phyloP scores from a whole-genome alignment of 2,329 filamentous ascomycete species.

The Colletotrichum destructivum region DNA sequence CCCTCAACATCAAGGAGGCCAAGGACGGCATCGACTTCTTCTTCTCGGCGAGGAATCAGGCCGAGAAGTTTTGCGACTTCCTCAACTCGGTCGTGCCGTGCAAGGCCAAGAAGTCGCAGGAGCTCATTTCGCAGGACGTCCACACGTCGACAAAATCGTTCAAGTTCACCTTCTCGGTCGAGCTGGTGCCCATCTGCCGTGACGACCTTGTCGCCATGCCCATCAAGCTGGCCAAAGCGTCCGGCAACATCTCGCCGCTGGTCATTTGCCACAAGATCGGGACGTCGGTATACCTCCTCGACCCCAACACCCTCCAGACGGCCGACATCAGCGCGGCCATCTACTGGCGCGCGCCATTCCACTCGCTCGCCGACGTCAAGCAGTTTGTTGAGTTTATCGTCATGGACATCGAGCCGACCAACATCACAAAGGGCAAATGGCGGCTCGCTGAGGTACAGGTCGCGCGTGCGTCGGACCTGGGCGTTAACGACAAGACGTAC shows the following conservation, averaged over 20 bases:
- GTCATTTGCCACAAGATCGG: slow-evolving; percentile 87
- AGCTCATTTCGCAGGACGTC: slow-evolving; percentile 92
- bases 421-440: slow-evolving; percentile 83
- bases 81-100: slow-evolving; percentile 85
- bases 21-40: slow-evolving; percentile 98
- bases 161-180: slow-evolving; percentile 93
- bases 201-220: slow-evolving; percentile 96
- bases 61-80: slow-evolving; percentile 94
- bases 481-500: slow-evolving; percentile 88
- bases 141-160: slow-evolving; percentile 93
- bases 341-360: slow-evolving; percentile 94
- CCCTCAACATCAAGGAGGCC: slow-evolving; percentile 98
- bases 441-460: slow-evolving; percentile 90
- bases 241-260: slow-evolving; percentile 91
- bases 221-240: slow-evolving; percentile 86
- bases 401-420: slow-evolving; percentile 91
- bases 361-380: slow-evolving; percentile 84
- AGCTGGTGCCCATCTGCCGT: slow-evolving; percentile 95
- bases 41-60: slow-evolving; percentile 90
- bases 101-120: slow-evolving; percentile 81
- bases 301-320: slow-evolving; percentile 91
- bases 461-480: slow-evolving; percentile 88
- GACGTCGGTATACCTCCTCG: slow-evolving; percentile 89
- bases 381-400: slow-evolving; percentile 94
- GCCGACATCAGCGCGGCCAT: slow-evolving; percentile 85